These are phyloP conservation scores for Periconia sp. DNA, from an alignment of 2,329 filamentous ascomycete genomes.

Conservation along the genomic window DNA sequence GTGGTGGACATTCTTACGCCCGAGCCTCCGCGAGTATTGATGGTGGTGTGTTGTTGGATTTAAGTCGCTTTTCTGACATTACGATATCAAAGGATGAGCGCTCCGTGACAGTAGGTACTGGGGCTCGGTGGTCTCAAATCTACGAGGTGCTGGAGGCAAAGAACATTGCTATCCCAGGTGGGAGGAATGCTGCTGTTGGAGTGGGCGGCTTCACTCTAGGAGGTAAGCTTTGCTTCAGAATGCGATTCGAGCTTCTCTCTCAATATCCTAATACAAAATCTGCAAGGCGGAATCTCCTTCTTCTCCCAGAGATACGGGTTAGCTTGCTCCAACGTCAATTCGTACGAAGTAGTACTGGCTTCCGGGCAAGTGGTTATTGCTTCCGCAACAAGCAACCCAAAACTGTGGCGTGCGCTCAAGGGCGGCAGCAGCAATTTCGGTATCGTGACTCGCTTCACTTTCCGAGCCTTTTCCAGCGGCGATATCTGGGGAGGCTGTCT, in stretches of 20 bases:
- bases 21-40: no score
- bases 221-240: neutral
- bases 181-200: slow-evolving; percentile 5
- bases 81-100: no score
- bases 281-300: slow-evolving; percentile 23
- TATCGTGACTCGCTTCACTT: slow-evolving; percentile 27
- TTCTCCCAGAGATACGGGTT: slow-evolving; percentile 19
- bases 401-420: neutral
- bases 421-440: slow-evolving; percentile 24
- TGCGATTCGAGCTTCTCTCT: neutral
- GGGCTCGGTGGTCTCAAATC: no score
- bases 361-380: slow-evolving; percentile 41
- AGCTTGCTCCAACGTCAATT: slow-evolving; percentile 9
- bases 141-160: no score
- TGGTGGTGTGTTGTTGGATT: no score
- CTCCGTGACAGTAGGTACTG: no score
- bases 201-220: slow-evolving; percentile 29
- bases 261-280: neutral
- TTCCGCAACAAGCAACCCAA: slow-evolving; percentile 12
- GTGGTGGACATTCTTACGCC: no score
- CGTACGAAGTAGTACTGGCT: slow-evolving; percentile 47
- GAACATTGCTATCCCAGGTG: no score
- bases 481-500: slow-evolving; percentile 29
- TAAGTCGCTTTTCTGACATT: no score
- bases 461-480: neutral